Percentiles rank a stretch among this genome's conserved stretches.
phyloP scores from a whole-genome alignment of 164 flowering plant genomes.

The Aristolochia californica region DNA sequence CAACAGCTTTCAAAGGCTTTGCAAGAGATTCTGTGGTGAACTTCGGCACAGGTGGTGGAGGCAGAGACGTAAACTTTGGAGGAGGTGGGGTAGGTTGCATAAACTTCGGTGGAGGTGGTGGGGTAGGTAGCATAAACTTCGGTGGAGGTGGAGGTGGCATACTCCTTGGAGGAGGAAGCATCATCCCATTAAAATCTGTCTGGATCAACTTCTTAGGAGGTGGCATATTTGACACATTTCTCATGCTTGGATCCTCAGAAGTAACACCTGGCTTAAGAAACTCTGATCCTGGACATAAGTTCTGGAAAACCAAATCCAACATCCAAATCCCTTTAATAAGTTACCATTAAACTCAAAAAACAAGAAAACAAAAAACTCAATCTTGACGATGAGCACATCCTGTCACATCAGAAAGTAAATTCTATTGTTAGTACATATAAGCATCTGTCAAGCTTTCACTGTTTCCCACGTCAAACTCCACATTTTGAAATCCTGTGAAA shows the following conservation, averaged over 20 bases:
- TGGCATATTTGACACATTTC: conserved; percentile 40
- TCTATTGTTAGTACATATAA: neutral
- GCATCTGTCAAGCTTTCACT: conserved; percentile 10
- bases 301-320: conserved; percentile 20
- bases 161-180: conserved; percentile 37
- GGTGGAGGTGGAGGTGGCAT: conserved; percentile 47
- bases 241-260: conserved; percentile 19
- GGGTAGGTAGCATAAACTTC: conserved; percentile 26
- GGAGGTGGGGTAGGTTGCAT: neutral
- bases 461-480: conserved; percentile 11
- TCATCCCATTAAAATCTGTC: conserved; percentile 35
- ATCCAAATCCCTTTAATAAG: conserved; percentile 9
- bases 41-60: neutral
- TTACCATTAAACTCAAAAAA: neutral
- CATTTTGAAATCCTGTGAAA: conserved; percentile 49
- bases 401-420: neutral
- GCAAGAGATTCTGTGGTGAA: neutral
- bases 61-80: neutral
- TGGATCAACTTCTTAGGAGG: conserved; percentile 51
- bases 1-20: neutral
- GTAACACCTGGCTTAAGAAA: conserved; percentile 27
- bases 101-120: neutral
- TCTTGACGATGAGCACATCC: too few species aligned
- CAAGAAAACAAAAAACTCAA: neutral
- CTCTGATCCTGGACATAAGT: conserved; percentile 46